Percentiles rank a stretch among this genome's conserved stretches.
Conservation (phyloP, 106 monocot species). For the Platanthera guangdongensis region DNA sequence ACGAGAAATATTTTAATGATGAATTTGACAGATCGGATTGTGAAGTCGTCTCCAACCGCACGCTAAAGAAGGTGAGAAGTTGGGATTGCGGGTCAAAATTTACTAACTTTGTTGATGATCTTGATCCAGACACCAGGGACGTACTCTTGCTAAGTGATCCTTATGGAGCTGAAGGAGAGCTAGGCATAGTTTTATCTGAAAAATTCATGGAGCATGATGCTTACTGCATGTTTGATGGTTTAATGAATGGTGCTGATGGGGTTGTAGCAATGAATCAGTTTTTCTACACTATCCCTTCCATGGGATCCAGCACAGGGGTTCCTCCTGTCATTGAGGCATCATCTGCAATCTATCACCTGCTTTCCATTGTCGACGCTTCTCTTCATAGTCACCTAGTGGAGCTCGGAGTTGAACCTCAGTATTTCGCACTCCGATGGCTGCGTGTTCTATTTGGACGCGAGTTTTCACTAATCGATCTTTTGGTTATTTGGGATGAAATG, state of each 20-base stretch:
- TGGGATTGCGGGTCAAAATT: slow-evolving; percentile 22
- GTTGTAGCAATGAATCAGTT: slow-evolving; percentile 75
- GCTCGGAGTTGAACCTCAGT: slow-evolving; percentile 71
- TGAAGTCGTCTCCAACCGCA: slow-evolving; percentile 30
- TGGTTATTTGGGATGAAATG: slow-evolving; percentile 68
- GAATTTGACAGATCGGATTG: slow-evolving; percentile 58
- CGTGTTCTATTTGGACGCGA: slow-evolving; percentile 71
- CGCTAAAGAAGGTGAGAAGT: slow-evolving; percentile 25
- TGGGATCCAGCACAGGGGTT: slow-evolving; percentile 26
- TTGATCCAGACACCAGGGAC: slow-evolving; percentile 67
- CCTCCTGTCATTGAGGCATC: slow-evolving; percentile 70
- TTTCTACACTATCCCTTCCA: slow-evolving; percentile 26
- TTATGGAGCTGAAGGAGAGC: slow-evolving; percentile 91
- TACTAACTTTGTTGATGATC: slow-evolving; percentile 52
- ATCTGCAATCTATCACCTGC: slow-evolving; percentile 53
- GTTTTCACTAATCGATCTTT: slow-evolving; percentile 48
- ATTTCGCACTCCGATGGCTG: slow-evolving; percentile 67
- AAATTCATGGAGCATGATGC: slow-evolving; percentile 96
- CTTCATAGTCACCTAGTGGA: slow-evolving; percentile 61
- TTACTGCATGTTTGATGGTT: slow-evolving; percentile 78
- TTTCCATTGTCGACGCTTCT: slow-evolving; percentile 45
- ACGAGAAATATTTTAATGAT: slow-evolving; percentile 68
- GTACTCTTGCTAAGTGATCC: slow-evolving; percentile 68
- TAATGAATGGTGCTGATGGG: slow-evolving; percentile 60
- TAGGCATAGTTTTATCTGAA: slow-evolving; percentile 80